phyloP scores from a whole-genome alignment of 805 yeast genomes.

The Sporopachydermia quercuum region DNA sequence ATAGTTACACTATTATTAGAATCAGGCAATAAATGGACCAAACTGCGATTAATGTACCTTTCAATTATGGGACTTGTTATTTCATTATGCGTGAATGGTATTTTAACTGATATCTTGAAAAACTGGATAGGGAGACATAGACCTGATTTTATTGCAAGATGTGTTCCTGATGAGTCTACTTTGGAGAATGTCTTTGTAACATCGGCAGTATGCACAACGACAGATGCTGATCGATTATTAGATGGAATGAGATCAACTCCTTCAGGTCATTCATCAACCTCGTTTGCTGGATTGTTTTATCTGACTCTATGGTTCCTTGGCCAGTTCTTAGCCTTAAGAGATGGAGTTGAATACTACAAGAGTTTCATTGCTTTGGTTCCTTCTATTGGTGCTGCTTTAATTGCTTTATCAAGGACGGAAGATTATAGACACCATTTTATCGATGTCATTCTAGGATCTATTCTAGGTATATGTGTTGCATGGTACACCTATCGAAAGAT shows the following conservation, averaged over 20 bases:
- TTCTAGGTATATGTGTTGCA: constrained; percentile 50
- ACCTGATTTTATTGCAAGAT: constrained; percentile 28
- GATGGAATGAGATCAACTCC: constrained; percentile 47
- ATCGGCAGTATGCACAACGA: constrained; percentile 21
- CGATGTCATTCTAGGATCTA: constrained; percentile 64
- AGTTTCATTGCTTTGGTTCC: constrained; percentile 39
- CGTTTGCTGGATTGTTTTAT: constrained; percentile 36
- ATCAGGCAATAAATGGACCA: constrained; percentile 2
- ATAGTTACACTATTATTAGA: background rate
- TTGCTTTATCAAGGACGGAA: constrained; percentile 77
- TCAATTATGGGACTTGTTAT: constrained; percentile 22
- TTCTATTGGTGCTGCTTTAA: constrained; percentile 48
- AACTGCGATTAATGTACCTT: constrained; percentile 16
- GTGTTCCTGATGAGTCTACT: constrained; percentile 9
- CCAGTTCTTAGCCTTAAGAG: constrained; percentile 30
- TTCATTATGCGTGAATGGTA: constrained; percentile 18
- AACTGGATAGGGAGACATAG: constrained; percentile 27
- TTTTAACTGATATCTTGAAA: constrained; percentile 26
- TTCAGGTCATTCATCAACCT: constrained; percentile 39
- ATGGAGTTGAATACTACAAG: constrained; percentile 49
- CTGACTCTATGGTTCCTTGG: constrained; percentile 33
- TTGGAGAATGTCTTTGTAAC: constrained; percentile 13
- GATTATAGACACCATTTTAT: constrained; percentile 91
- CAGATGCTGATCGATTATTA: constrained; percentile 15
- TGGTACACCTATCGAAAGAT: constrained; percentile 38